These are phyloP conservation scores for Pseudogymnoascus pannorum DNA, from an alignment of 2,329 filamentous ascomycete species.

Conservation along the genomic window DNA sequence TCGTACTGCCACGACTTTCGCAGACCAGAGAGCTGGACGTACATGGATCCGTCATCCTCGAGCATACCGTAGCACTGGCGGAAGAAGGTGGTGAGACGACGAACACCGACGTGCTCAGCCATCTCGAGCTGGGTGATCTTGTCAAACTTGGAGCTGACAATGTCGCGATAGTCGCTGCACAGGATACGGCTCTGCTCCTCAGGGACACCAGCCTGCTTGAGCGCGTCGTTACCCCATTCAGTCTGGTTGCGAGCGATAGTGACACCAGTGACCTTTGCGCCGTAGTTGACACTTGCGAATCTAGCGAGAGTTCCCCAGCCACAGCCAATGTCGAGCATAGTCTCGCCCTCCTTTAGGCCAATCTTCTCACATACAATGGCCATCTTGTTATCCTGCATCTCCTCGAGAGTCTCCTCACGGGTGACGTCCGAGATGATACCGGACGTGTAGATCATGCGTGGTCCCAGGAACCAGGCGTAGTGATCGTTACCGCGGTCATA, in stretches of 20 bases:
- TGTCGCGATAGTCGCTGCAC: slow-evolving; percentile 65
- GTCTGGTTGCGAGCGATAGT: slow-evolving; percentile 66
- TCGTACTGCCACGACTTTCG: slow-evolving; percentile 67
- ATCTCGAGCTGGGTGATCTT: slow-evolving; percentile 68
- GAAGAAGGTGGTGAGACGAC: slow-evolving; percentile 55
- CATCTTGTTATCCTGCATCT: slow-evolving; percentile 45
- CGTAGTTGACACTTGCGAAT: slow-evolving; percentile 65
- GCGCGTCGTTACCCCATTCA: slow-evolving; percentile 61
- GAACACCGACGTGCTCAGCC: slow-evolving; percentile 67
- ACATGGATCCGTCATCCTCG: slow-evolving; percentile 64
- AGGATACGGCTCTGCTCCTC: slow-evolving; percentile 58
- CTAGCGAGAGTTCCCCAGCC: slow-evolving; percentile 64
- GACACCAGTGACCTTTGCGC: slow-evolving; percentile 66
- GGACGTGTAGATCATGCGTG: slow-evolving; percentile 31
- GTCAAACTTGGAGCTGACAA: slow-evolving; percentile 53
- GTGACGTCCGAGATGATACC: slow-evolving; percentile 27
- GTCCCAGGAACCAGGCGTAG: slow-evolving; percentile 31
- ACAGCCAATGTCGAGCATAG: slow-evolving; percentile 59
- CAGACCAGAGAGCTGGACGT: slow-evolving; percentile 63
- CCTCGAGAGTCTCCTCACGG: slow-evolving; percentile 28
- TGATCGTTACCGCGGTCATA: slow-evolving; percentile 30
- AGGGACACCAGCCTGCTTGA: slow-evolving; percentile 51
- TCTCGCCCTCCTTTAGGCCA: slow-evolving; percentile 51
- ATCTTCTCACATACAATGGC: slow-evolving; percentile 63
- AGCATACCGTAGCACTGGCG: slow-evolving; percentile 63